Conservation (phyloP, 2,329 filamentous ascomycete species). For the Thielaviopsis ethacetica region DNA sequence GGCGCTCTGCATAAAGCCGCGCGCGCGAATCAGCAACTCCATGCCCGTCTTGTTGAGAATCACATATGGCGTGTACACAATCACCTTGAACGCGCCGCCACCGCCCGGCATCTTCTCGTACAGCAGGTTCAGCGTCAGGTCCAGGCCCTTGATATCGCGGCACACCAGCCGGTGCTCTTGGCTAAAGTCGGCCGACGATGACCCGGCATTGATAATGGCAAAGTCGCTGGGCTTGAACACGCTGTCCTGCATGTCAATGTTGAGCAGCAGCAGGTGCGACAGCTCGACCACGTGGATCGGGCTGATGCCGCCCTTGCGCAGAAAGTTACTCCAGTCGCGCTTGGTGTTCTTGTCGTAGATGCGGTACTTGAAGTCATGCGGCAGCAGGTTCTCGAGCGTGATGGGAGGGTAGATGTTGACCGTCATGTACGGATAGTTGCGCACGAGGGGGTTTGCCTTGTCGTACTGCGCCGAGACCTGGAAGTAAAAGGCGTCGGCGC, state of each 20-base stretch:
- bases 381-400: slow-evolving; percentile 83
- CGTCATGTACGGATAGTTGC: slow-evolving; percentile 84
- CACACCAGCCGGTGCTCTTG: slow-evolving; percentile 65
- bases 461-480: slow-evolving; percentile 82
- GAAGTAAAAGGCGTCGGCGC: slow-evolving; percentile 87
- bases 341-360: slow-evolving; percentile 98
- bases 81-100: slow-evolving; percentile 90
- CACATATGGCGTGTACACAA: slow-evolving; percentile 87
- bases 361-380: slow-evolving; percentile 97
- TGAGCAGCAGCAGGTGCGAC: slow-evolving; percentile 80
- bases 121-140: slow-evolving; percentile 70
- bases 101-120: slow-evolving; percentile 84
- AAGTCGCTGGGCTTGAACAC: slow-evolving; percentile 92
- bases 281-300: slow-evolving; percentile 95
- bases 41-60: slow-evolving; percentile 91
- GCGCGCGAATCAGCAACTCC: slow-evolving; percentile 72
- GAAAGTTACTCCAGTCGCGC: slow-evolving; percentile 97
- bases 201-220: slow-evolving; percentile 85
- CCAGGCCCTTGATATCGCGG: slow-evolving; percentile 69
- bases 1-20: slow-evolving; percentile 71
- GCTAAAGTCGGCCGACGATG: slow-evolving; percentile 63
- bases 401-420: slow-evolving; percentile 83
- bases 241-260: slow-evolving; percentile 92
- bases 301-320: slow-evolving; percentile 89
- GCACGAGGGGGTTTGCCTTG: slow-evolving; percentile 64